A percentile compares a stretch with the other conserved stretches of the same genome.
Conservation (phyloP, 306 rosid species). For the Medicago lupulina region DNA sequence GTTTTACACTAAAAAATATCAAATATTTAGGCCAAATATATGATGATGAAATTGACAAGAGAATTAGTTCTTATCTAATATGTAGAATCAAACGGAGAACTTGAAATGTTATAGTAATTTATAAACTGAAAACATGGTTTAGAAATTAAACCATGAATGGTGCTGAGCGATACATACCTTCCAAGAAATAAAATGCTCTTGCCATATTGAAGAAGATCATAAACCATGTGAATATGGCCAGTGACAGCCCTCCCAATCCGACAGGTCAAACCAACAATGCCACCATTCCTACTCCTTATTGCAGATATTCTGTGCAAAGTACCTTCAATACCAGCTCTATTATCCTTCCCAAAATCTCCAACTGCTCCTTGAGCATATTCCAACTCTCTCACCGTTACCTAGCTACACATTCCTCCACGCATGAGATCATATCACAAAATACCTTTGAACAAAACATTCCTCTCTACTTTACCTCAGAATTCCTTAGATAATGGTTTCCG, state of each 20-base stretch:
- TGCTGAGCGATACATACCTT: constrained; percentile 46
- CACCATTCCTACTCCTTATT: constrained; percentile 66
- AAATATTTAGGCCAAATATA: background rate
- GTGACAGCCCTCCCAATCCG: constrained; percentile 69
- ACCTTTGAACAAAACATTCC: no score
- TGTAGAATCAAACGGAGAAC: constrained; percentile 9
- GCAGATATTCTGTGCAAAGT: constrained; percentile 80
- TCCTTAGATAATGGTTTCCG: constrained; percentile 58
- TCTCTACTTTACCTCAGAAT: constrained; percentile 52
- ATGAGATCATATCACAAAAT: no score
- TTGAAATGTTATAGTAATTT: background rate
- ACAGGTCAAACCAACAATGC: constrained; percentile 71
- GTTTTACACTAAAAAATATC: background rate
- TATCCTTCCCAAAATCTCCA: constrained; percentile 73
- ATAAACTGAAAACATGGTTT: background rate
- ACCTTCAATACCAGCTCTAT: constrained; percentile 82
- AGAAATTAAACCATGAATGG: constrained; percentile 1
- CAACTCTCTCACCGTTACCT: constrained; percentile 73
- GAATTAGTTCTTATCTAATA: constrained; percentile 1
- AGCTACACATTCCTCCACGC: constrained; percentile 37
- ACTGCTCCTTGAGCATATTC: constrained; percentile 67
- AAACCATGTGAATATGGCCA: constrained; percentile 69
- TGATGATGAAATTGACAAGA: background rate
- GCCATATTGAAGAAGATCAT: constrained; percentile 71
- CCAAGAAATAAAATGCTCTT: constrained; percentile 77